phyloP scores from a whole-genome alignment of 1,284 basidiomycete species.

The Pyrrhoderma noxium region DNA sequence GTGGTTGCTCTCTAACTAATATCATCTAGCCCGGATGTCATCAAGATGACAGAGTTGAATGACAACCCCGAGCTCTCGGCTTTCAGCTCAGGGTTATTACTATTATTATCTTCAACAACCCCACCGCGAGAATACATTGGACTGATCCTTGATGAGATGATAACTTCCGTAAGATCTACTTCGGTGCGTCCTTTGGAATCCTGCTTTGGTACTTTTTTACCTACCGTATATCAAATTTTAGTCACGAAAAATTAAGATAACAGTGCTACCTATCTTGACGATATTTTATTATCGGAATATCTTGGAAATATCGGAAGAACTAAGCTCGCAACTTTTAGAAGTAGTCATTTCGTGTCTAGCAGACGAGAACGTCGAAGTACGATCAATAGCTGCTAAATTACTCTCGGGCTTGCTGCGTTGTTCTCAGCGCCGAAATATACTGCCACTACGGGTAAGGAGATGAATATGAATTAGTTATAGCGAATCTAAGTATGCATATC shows the following conservation, averaged over 20 bases:
- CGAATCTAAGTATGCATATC: conserved; percentile 1
- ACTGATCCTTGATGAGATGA: conserved; percentile 51
- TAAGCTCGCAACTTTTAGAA: conserved; percentile 68
- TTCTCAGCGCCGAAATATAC: conserved; percentile 85
- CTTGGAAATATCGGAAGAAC: conserved; percentile 60
- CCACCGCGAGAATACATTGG: conserved; percentile 58
- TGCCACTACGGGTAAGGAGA: conserved; percentile 67
- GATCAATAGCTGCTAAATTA: conserved; percentile 89
- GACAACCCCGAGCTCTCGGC: conserved; percentile 67
- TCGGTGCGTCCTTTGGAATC: conserved; percentile 33
- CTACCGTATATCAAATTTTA: conserved; percentile 25
- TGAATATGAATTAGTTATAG: conserved; percentile 7
- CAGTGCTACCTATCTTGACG: conserved; percentile 65
- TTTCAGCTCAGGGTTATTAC: conserved; percentile 69
- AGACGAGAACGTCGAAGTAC: conserved; percentile 91
- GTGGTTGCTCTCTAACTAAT: not conserved
- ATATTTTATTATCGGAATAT: conserved; percentile 88
- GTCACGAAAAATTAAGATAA: conserved; percentile 76
- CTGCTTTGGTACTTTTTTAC: conserved; percentile 8
- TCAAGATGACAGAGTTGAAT: conserved; percentile 76
- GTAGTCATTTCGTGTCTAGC: conserved; percentile 76
- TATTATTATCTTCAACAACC: conserved; percentile 63
- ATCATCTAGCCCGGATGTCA: conserved; percentile 56
- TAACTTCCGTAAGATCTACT: conserved; percentile 62
- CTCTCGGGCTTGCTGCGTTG: conserved; percentile 88